Conservation (phyloP, 306 rosid genomes). For the Ceratonia siliqua region DNA sequence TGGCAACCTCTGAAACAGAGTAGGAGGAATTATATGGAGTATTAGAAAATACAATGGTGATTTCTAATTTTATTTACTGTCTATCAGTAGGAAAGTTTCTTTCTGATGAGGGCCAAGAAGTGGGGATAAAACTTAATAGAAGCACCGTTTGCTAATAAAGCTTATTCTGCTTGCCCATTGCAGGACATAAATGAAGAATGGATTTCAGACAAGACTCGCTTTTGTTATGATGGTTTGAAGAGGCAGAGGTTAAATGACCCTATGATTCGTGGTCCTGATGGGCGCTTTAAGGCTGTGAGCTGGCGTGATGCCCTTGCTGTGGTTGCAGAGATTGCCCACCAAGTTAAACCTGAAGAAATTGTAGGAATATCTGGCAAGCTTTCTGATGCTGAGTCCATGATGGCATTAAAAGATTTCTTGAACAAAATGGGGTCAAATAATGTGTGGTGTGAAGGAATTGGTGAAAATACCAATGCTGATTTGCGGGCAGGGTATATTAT, state of each 20-base stretch:
- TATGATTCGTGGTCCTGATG: conserved; percentile 94
- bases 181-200: conserved; percentile 99
- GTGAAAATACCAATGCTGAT: conserved; percentile 68
- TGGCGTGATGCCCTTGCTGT: conserved; percentile 95
- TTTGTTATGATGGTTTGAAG: conserved; percentile 95
- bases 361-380: conserved; percentile 92
- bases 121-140: not conserved
- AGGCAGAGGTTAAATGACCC: conserved; percentile 98
- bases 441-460: conserved; percentile 92
- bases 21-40: conserved; percentile 10
- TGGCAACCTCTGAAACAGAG: not conserved
- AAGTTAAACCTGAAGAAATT: conserved; percentile 79
- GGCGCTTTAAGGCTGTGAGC: conserved; percentile 81
- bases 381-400: conserved; percentile 98
- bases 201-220: conserved; percentile 98
- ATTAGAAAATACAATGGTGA: not conserved
- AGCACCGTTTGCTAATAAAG: not conserved
- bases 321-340: conserved; percentile 75
- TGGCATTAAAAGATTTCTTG: conserved; percentile 86
- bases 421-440: conserved; percentile 88
- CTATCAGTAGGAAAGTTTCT: not conserved
- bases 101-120: not conserved
- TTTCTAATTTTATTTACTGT: not conserved
- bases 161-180: conserved; percentile 26
- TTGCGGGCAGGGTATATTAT: conserved; percentile 86